Evolutionary conservation across 1,139 yeast genomes (phyloP).

Genomic region (Candida sp.): DNA sequence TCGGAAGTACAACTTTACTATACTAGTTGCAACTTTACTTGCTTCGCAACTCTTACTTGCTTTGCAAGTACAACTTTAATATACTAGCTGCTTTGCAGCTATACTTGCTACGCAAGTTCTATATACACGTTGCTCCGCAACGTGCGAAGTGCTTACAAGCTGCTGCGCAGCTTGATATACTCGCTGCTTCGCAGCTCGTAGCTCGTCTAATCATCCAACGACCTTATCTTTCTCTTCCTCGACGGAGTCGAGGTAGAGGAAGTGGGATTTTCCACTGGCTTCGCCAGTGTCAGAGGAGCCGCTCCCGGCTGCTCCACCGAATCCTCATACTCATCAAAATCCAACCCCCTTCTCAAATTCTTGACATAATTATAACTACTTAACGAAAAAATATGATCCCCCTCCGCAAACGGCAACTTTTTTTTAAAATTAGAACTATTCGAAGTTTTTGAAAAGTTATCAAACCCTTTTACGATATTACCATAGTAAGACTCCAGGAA

Average conservation of each 20-base stretch:
- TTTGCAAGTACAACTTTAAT: too few species aligned
- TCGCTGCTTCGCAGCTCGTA: too few species aligned
- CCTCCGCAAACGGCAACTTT: conserved; percentile 62
- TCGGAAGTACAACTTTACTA: too few species aligned
- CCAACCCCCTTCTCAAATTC: conserved; percentile 46
- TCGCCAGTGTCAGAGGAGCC: background rate
- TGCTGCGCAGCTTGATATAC: too few species aligned
- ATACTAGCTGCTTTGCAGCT: too few species aligned
- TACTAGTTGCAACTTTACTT: too few species aligned
- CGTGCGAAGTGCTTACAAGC: too few species aligned
- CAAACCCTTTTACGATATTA: conserved; percentile 87
- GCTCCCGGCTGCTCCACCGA: conserved; percentile 41
- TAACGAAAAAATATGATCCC: conserved; percentile 82
- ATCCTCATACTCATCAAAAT: conserved; percentile 46
- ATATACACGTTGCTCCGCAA: too few species aligned
- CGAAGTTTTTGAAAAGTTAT: conserved; percentile 63
- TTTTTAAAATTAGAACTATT: conserved; percentile 43
- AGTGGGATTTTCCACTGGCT: background rate
- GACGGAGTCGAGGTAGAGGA: conserved; percentile 20
- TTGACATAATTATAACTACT: conserved; percentile 74
- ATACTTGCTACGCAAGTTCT: too few species aligned
- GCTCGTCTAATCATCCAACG: conserved; percentile 24
- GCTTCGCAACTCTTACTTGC: too few species aligned
- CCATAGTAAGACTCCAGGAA: conserved; percentile 70
- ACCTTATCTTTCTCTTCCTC: conserved; percentile 33